Base-by-base conservation (phyloP, 169 alveolate genomes). In the Cryptosporidium viatorum region DNA sequence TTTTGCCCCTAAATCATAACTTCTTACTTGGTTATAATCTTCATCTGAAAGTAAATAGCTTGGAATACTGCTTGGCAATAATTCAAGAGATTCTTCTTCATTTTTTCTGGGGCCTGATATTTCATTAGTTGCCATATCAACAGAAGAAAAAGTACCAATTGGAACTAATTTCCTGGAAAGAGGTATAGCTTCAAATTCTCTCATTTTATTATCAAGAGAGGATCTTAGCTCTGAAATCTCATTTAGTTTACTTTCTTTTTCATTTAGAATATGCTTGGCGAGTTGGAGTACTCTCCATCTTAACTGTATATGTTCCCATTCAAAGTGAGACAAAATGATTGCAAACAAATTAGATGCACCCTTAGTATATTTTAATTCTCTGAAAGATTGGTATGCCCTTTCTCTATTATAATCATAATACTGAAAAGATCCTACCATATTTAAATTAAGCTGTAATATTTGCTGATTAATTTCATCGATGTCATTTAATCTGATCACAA, bases 241-340 rank as follows among this genome's bases (percentile, higher is more conserved):
- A 73, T 59, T 26, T 23, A 73, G 65, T 21, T 52, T 33, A 7
- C 39, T 73, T 58, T 73, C 86, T 37, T 73, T 73, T 33, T 73
- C 71, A 52, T 43, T 48, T 59, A 73, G 35, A 18, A 73, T 33
- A 73, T 33, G 23, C 33, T 58, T 73, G 2, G 37, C 21, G 21
- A 73, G 39, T 9, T 73, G 71, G 10, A 73, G 26, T 52, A 58
- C 33, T 55, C 86, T 73, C 86, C 86, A 73, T 58, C 86, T 73
- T 5, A 73, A 43, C 55, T 73, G 86, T n/a, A 73, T 73, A 51
- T 73, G 86, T 9, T 73, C 86, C 86, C 86, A 73, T 59, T 73
- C 86, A 55, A 73, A 58, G 33, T 73, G 86, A 9, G 86, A 73
- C n/a, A 73, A 73, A 52, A 73, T 73, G 1, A 73, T 45, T 5